Conservation (phyloP, 73 alveolate genomes). For the Paramecium primaurelia region DNA sequence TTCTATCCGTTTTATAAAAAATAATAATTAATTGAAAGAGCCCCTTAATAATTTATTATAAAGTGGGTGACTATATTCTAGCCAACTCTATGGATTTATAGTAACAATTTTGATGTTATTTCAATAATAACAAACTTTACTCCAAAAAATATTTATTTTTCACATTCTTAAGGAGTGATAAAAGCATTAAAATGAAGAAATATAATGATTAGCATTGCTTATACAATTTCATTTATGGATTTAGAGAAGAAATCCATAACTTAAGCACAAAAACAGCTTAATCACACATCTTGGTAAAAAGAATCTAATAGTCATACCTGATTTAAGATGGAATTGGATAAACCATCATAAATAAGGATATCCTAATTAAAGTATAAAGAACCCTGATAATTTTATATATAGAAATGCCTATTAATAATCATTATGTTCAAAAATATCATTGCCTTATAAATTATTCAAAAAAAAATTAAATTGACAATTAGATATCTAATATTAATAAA, state of each 20-base stretch:
- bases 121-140: neutral
- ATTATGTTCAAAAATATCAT: neutral
- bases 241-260: too few species aligned
- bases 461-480: too few species aligned
- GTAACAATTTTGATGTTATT: neutral
- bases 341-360: neutral
- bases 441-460: neutral
- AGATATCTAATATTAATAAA: neutral
- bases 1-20: constrained; percentile 11
- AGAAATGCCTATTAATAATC: neutral
- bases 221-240: too few species aligned
- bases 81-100: neutral
- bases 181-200: too few species aligned
- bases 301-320: too few species aligned
- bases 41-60: neutral
- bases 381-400: neutral
- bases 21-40: neutral
- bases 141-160: neutral
- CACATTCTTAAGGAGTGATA: neutral
- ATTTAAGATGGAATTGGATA: too few species aligned
- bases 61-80: neutral
- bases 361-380: neutral
- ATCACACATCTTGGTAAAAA: too few species aligned
- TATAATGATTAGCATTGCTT: too few species aligned
- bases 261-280: too few species aligned